Conservation (phyloP, 345 rosid genomes). For the Euphorbia lathyris region DNA sequence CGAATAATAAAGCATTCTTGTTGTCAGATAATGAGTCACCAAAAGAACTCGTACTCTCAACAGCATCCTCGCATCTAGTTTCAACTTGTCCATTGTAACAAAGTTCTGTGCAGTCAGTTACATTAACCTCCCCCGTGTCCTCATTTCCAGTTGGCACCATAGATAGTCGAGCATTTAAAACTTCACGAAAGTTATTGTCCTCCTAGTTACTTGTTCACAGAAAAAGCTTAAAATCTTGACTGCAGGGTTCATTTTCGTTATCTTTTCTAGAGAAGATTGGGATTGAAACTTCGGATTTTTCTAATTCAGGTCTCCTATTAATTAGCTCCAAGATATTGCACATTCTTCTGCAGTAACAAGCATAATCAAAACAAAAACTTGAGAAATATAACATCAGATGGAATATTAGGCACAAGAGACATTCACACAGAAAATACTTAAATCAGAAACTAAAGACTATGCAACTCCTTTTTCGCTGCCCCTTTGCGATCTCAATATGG, state of each 20-base stretch:
- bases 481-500: too few relatives aligned
- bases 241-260: conserved; percentile 19
- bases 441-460: too few relatives aligned
- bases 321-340: background rate
- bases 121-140: conserved; percentile 46
- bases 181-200: too few relatives aligned
- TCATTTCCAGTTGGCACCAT: conserved; percentile 13
- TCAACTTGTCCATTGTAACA: conserved; percentile 13
- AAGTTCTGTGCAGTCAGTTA: conserved; percentile 32
- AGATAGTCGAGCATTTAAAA: conserved; percentile 15
- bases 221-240: conserved; percentile 33
- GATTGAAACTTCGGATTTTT: conserved; percentile 24
- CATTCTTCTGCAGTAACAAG: too few relatives aligned
- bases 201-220: conserved; percentile 37
- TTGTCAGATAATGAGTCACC: conserved; percentile 52
- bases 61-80: conserved; percentile 36
- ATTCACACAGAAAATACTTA: too few relatives aligned
- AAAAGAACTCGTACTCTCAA: conserved; percentile 81
- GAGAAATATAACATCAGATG: too few relatives aligned
- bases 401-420: background rate
- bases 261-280: conserved; percentile 27
- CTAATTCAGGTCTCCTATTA: conserved; percentile 41
- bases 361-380: too few relatives aligned
- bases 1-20: conserved; percentile 24
- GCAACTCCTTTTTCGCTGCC: too few relatives aligned